Base-by-base conservation (phyloP, 2,329 filamentous ascomycete species). In the Periconia sp. region DNA sequence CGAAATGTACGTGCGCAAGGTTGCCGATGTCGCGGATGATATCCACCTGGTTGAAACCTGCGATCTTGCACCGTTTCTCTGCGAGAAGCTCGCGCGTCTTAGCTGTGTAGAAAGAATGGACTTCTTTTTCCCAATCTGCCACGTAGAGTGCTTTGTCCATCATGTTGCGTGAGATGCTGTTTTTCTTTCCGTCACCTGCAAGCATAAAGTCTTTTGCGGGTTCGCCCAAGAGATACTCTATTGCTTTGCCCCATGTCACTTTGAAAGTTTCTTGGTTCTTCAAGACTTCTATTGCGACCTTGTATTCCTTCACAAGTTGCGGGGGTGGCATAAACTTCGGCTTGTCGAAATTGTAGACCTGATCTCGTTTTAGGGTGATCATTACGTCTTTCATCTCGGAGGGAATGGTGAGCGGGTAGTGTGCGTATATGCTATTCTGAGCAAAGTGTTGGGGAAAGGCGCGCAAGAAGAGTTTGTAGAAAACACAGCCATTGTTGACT, bases 391-490 rank as follows among this genome's bases (percentile, higher is more conserved):
- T 71, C 67, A 89, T 94, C 63, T 92, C 88, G 0, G 75, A 73
- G 0, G 89, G 89, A 2, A 87, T 84, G 3, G 82, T 84, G 59
- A 85, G 77, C 1, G 88, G 88, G 59, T 89, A 92, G 63, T 92
- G 88, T 0, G 87, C 89, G 52, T 92, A 95, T 40, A 92, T 83
- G 0, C 87, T 91, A 72, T 94, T 85, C 15, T 78, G 71, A 63
- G 82, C 83, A 78, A 92, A 92, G 71, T 90, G 86, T 52, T 87
- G 79, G 1, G 89, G 90, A 76, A 95, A 90, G 0, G 88, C 87
- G 4, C 86, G 81, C 24, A 89, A 75, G 64, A 92, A 86, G 24
- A 95, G 78, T 74, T 94, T 95, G 76, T 92, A 91, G 70, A 92
- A 88, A 10, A 91, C 83, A 55, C 87, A 90, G 33, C 90, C 89